Conservation (phyloP, 78 protist species). For the Chrysochromulina tobinii region DNA sequence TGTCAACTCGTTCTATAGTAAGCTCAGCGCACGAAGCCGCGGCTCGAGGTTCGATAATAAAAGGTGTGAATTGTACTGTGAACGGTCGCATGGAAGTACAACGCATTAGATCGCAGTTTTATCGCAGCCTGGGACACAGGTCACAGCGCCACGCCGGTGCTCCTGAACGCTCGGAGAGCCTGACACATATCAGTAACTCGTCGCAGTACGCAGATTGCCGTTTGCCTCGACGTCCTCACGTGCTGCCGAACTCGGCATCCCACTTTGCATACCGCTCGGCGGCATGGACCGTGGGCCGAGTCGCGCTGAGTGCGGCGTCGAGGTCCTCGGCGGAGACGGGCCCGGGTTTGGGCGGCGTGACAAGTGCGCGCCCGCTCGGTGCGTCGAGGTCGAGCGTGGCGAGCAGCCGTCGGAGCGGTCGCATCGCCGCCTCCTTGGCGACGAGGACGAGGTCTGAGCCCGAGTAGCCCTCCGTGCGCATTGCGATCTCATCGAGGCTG, state of each 20-base stretch:
- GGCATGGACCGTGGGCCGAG: neutral
- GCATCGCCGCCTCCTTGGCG: constrained; percentile 74
- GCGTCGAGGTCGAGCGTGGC: constrained; percentile 25
- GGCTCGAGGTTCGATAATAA: no score
- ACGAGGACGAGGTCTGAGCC: constrained; percentile 69
- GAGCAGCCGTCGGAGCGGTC: constrained; percentile 63
- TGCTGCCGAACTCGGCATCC: neutral
- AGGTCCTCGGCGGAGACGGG: neutral
- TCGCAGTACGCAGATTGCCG: no score
- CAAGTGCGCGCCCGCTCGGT: neutral
- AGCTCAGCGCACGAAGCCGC: no score
- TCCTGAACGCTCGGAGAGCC: no score
- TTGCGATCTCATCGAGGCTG: neutral
- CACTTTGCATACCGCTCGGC: neutral
- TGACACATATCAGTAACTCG: no score
- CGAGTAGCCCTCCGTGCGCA: constrained; percentile 40
- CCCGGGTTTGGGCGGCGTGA: neutral
- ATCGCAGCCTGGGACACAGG: no score
- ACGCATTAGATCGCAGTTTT: no score
- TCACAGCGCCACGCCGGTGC: no score
- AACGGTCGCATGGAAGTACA: no score
- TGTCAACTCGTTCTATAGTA: no score
- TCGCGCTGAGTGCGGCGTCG: neutral
- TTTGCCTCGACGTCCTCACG: neutral
- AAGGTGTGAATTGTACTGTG: no score